A percentile compares a stretch with the other conserved stretches of the same genome.
phyloP scores from a whole-genome alignment of 148 eudicot species.

The Hydrangea macrophylla region DNA sequence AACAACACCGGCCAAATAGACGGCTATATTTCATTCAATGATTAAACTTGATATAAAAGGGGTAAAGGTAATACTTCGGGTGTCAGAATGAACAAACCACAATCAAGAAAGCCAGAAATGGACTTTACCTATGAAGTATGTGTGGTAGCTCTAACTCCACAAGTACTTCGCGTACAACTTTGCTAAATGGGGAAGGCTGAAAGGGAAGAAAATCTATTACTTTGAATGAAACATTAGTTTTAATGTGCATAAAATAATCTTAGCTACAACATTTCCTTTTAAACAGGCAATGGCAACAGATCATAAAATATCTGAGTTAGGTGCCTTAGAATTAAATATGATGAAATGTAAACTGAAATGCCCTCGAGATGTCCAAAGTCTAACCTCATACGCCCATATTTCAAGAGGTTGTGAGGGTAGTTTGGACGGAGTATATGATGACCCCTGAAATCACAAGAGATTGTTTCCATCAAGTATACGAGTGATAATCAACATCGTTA shows the following conservation, averaged over 20 bases:
- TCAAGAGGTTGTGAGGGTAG: constrained; percentile 86
- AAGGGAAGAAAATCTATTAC: constrained; percentile 13
- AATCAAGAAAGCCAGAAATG: constrained; percentile 12
- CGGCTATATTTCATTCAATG: not conserved
- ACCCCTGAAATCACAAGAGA: constrained; percentile 44
- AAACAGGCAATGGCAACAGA: not conserved
- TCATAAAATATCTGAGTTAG: not conserved
- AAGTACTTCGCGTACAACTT: constrained; percentile 93
- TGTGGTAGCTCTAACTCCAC: constrained; percentile 96
- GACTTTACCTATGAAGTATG: constrained; percentile 65
- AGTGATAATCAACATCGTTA: not conserved
- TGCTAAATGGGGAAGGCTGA: constrained; percentile 95
- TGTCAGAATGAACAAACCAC: not conserved
- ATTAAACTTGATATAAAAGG: not conserved
- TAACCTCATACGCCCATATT: constrained; percentile 95
- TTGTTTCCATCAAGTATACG: not conserved
- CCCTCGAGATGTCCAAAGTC: not conserved
- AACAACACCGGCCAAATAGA: not conserved
- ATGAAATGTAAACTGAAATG: not conserved
- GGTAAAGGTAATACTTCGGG: not conserved
- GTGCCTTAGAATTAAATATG: not conserved
- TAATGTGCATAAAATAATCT: not conserved
- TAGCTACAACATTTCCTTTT: not conserved
- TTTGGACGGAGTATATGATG: constrained; percentile 70
- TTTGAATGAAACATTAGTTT: not conserved